Base-by-base conservation (phyloP, 1,284 basidiomycete genomes). In the Apiotrichum gracile region DNA sequence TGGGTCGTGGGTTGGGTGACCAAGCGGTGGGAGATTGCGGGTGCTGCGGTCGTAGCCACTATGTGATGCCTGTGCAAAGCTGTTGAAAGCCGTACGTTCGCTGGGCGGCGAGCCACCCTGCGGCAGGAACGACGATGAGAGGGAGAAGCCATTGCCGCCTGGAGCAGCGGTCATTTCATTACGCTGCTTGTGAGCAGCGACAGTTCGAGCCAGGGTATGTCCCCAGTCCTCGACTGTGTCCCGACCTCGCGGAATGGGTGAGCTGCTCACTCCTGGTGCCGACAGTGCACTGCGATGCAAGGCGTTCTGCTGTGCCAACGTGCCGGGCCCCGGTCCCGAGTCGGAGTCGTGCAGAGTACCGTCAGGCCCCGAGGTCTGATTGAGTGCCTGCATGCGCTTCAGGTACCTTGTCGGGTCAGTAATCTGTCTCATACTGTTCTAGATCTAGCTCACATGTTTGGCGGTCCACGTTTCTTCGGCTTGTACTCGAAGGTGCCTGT, bases 401-500 rank as follows among this genome's bases (percentile, higher is more conserved):
- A 63, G 49, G 27, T 61, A 60, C 55, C 63, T 62, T 3, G 46
- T 4, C 6, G 7, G n/a, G 27, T 42, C 5, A 48, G 25, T 21
- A 19, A 16, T 13, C 12, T n/a, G n/a, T 22, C n/a, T n/a, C n/a
- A n/a, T n/a, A n/a, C n/a, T 19, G 4, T n/a, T 8, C 21, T 17
- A 4, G 22, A 13, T 13, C 12, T 5, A 13, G 78, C 83, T 75
- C 70, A 91, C 87, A 91, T 78, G 72, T 91, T 91, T 1, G 88
- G 89, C 5, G 89, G 89, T 0, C 89, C 89, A 53, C 89, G 80
- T 74, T 91, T 91, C 79, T 90, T 91, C 17, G 89, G 89, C 72
- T 88, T 87, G 70, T 91, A 91, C 65, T 91, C 86, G 65, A 91
- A 92, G 1, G 88, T 91, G 71, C 70, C 70, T 73, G 49, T 19